These are phyloP conservation scores for Fusarium pseudograminearum DNA, from an alignment of 2,329 filamentous ascomycete genomes.

Conservation along the genomic window DNA sequence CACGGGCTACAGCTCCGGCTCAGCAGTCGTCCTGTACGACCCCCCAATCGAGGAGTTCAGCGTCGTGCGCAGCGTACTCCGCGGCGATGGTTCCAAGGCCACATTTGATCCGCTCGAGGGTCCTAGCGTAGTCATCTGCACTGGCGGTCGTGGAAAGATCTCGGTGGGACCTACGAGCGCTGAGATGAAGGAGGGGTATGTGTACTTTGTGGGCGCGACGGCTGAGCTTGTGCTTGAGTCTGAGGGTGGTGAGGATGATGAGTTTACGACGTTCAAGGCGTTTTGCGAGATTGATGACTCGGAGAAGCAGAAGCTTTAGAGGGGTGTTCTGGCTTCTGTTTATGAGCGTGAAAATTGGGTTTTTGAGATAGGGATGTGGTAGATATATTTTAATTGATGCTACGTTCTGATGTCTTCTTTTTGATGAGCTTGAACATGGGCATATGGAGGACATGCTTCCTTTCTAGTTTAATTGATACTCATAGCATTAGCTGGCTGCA, in stretches of 20 bases:
- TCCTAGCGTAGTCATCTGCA: conserved; percentile 94
- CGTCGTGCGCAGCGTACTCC: conserved; percentile 84
- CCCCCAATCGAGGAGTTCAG: conserved; percentile 97
- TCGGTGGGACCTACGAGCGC: conserved; percentile 85
- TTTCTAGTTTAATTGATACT: no score
- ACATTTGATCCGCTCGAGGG: conserved; percentile 90
- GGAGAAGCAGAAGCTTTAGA: conserved; percentile 45
- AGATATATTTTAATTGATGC: conserved; percentile 20
- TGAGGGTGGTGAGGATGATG: conserved; percentile 68
- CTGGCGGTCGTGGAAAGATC: conserved; percentile 83
- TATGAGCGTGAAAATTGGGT: conserved; percentile 11
- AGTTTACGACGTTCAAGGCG: conserved; percentile 90
- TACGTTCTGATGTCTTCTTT: not conserved
- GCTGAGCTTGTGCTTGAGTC: conserved; percentile 86
- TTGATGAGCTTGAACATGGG: not conserved
- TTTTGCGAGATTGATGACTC: conserved; percentile 83
- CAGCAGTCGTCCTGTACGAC: conserved; percentile 82
- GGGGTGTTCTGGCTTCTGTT: not conserved
- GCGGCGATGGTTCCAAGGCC: conserved; percentile 78
- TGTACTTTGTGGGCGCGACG: conserved; percentile 88
- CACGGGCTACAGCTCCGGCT: conserved; percentile 82
- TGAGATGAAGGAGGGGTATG: conserved; percentile 77
- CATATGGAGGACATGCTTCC: no score
- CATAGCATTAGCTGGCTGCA: no score
- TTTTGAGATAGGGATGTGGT: not conserved